Percentiles rank a stretch among this genome's conserved stretches.
Conservation (phyloP, 2,329 filamentous ascomycete species). For the Aspergillus flavus region DNA sequence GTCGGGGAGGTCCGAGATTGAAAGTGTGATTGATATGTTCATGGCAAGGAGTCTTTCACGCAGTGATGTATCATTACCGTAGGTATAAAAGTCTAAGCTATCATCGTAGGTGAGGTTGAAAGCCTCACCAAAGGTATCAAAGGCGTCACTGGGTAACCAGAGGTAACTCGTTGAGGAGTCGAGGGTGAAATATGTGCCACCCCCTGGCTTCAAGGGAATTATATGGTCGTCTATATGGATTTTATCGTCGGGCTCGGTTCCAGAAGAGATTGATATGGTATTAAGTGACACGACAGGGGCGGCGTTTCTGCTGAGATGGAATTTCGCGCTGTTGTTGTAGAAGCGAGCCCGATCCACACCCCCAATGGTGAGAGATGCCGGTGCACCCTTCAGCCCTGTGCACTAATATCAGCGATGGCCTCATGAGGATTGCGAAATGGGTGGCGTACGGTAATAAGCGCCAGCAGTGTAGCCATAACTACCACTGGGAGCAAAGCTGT, state of each 20-base stretch:
- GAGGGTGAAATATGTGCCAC: not conserved
- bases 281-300: not conserved
- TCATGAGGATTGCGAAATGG: too few relatives aligned
- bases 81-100: not conserved
- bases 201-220: not conserved
- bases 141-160: not conserved
- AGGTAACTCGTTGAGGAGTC: slow-evolving; percentile 3
- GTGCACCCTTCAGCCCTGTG: not conserved
- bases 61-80: not conserved
- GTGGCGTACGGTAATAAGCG: slow-evolving; percentile 2
- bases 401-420: not conserved
- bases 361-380: not conserved
- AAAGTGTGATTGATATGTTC: not conserved
- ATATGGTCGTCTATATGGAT: not conserved
- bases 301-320: not conserved
- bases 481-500: not conserved
- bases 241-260: not conserved
- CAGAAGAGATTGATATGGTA: not conserved
- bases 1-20: slow-evolving; percentile 5
- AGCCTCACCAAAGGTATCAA: not conserved
- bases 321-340: not conserved
- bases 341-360: slow-evolving; percentile 1
- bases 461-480: slow-evolving; percentile 7
- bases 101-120: slow-evolving; percentile 6
- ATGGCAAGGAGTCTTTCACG: not conserved